Conservation (phyloP, 2,329 filamentous ascomycete genomes). For the Tolypocladium sp. region DNA sequence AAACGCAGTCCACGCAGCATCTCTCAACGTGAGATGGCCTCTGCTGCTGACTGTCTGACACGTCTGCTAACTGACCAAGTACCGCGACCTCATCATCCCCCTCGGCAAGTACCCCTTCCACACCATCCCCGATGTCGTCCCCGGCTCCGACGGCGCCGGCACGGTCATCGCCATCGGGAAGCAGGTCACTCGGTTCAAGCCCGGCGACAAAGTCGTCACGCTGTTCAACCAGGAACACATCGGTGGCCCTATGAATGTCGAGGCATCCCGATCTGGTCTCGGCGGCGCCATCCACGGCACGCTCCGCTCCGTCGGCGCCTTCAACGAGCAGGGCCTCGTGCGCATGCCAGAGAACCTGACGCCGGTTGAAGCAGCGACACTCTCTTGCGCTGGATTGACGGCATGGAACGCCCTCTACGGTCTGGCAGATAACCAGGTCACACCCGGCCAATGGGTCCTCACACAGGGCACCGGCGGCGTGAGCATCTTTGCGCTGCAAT, state of each 20-base stretch:
- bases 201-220: slow-evolving; percentile 46
- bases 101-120: slow-evolving; percentile 24
- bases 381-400: slow-evolving; percentile 53
- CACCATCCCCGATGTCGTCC: slow-evolving; percentile 31
- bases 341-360: slow-evolving; percentile 46
- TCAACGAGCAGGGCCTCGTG: slow-evolving; percentile 60
- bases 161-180: slow-evolving; percentile 41
- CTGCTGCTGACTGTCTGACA: not conserved
- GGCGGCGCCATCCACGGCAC: slow-evolving; percentile 61
- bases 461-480: slow-evolving; percentile 66
- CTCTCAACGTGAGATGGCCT: slow-evolving; percentile 32
- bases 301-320: slow-evolving; percentile 58
- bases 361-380: slow-evolving; percentile 43
- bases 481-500: slow-evolving; percentile 55
- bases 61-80: slow-evolving; percentile 17
- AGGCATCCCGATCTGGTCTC: slow-evolving; percentile 42
- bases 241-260: slow-evolving; percentile 27
- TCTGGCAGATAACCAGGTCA: slow-evolving; percentile 32
- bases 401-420: slow-evolving; percentile 60
- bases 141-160: slow-evolving; percentile 45
- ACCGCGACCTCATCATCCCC: slow-evolving; percentile 43
- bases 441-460: slow-evolving; percentile 49
- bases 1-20: slow-evolving; percentile 34
- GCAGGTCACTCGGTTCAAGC: slow-evolving; percentile 36
- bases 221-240: slow-evolving; percentile 52